These are phyloP conservation scores for Pythium pyrilobum DNA, from an alignment of 352 stramenopile genomes.

Conservation along the genomic window DNA sequence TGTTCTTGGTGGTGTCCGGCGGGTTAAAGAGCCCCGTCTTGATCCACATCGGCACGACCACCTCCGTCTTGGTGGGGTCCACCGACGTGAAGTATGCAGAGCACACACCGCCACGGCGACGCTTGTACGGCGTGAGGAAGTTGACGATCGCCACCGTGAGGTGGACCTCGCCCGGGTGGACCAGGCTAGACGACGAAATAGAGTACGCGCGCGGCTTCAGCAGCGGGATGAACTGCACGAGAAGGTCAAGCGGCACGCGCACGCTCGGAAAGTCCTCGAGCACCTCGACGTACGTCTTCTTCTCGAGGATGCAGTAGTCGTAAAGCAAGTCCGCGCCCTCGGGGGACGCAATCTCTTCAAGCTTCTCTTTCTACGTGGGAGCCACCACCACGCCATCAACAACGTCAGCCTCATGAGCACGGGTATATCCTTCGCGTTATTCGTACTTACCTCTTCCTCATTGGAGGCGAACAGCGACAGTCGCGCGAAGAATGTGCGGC, in stretches of 20 bases:
- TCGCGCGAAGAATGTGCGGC: conserved; percentile 84
- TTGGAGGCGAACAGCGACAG: conserved; percentile 79
- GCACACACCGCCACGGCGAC: conserved; percentile 76
- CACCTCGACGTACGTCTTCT: conserved; percentile 87
- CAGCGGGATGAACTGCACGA: conserved; percentile 82
- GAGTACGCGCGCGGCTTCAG: conserved; percentile 89
- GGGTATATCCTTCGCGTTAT: too few relatives aligned
- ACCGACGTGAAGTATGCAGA: conserved; percentile 75
- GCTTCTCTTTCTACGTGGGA: conserved; percentile 81
- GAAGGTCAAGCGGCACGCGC: conserved; percentile 48
- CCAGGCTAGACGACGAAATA: conserved; percentile 81
- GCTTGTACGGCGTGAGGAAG: conserved; percentile 89
- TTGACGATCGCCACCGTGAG: conserved; percentile 87
- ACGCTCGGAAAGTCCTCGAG: conserved; percentile 85
- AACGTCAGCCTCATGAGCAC: too few relatives aligned
- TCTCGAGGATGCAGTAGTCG: conserved; percentile 91
- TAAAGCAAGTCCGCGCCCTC: conserved; percentile 90
- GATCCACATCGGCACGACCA: conserved; percentile 74
- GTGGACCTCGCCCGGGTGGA: conserved; percentile 56
- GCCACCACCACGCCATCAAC: too few relatives aligned
- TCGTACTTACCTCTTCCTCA: conserved; percentile 82
- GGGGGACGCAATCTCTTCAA: conserved; percentile 83
- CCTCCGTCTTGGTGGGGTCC: conserved; percentile 26
- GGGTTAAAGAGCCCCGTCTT: conserved; percentile 81
- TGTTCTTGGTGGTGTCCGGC: conserved; percentile 30